Conservation (phyloP, 2,329 filamentous ascomycete species). For the Pyricularia sp. region DNA sequence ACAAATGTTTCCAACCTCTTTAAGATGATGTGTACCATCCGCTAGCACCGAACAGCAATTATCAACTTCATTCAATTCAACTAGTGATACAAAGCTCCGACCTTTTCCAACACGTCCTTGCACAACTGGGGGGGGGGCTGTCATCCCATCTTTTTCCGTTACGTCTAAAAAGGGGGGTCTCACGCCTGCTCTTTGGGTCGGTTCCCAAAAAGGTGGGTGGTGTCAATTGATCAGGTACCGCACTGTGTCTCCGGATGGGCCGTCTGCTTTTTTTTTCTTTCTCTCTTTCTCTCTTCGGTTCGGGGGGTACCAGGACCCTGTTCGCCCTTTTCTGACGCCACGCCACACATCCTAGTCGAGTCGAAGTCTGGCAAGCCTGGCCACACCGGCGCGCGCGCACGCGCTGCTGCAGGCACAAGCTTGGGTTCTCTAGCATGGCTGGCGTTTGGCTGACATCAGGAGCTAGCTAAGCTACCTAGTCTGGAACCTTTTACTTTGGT, state of each 20-base stretch:
- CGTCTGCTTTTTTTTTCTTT: not conserved
- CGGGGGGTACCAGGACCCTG: not conserved
- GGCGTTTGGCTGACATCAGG: not conserved
- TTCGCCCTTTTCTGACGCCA: not conserved
- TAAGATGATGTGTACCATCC: not conserved
- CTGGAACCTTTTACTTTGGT: not conserved
- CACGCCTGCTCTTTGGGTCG: not conserved
- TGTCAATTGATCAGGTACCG: constrained; percentile 3
- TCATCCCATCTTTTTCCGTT: not conserved
- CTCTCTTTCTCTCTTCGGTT: not conserved
- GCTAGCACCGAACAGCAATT: not conserved
- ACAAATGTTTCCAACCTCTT: not conserved
- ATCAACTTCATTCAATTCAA: not conserved
- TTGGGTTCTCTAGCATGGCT: not conserved
- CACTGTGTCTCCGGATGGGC: constrained; percentile 1
- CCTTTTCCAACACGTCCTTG: not conserved
- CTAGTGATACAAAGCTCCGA: not conserved
- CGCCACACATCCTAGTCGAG: not conserved
- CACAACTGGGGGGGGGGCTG: not conserved
- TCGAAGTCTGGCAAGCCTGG: not conserved
- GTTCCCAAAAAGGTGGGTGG: not conserved
- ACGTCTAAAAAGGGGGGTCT: constrained; percentile 1
- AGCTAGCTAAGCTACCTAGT: not conserved
- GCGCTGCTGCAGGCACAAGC: not conserved
- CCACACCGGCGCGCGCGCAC: not conserved